Evolutionary conservation across 2,329 filamentous ascomycete species (phyloP).

Genomic region (Trichocomaceae sp.): DNA sequence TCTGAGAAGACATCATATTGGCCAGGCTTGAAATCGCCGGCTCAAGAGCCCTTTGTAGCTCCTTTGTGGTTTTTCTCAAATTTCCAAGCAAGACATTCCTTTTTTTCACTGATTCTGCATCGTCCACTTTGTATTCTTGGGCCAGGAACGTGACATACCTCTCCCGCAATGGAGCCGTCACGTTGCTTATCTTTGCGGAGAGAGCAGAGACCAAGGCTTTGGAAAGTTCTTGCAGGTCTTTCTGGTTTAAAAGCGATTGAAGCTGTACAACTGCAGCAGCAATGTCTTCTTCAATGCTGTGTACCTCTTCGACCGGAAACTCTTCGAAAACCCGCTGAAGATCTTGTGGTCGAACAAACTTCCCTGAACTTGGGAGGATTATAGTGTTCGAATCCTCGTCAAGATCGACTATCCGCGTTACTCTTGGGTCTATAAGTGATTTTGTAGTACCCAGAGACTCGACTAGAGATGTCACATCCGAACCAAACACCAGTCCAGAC

Average conservation of each 20-base stretch:
- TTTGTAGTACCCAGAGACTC: not conserved
- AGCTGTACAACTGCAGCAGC: not conserved
- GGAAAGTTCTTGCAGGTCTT: conserved; percentile 4
- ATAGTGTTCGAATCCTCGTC: not conserved
- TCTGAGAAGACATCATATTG: conserved; percentile 24
- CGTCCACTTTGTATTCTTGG: not conserved
- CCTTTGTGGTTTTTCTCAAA: conserved; percentile 7
- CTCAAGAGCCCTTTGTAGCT: conserved; percentile 5
- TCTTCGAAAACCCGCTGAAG: conserved; percentile 1
- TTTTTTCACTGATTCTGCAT: not conserved
- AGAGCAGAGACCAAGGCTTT: conserved; percentile 1
- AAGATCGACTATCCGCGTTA: conserved; percentile 1
- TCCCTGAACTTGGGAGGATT: not conserved
- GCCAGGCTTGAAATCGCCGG: conserved; percentile 12
- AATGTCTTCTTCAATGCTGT: conserved; percentile 1
- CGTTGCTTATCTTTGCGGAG: not conserved
- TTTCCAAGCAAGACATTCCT: not conserved
- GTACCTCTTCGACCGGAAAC: not conserved
- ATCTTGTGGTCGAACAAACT: not conserved
- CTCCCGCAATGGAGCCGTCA: not conserved
- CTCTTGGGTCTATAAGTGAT: not conserved
- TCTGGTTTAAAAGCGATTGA: conserved; percentile 1
- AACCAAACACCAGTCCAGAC: conserved; percentile 3
- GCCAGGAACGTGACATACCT: not conserved
- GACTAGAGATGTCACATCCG: conserved; percentile 8